phyloP scores from a whole-genome alignment of 352 stramenopile species.

The Sclerospora graminicola region DNA sequence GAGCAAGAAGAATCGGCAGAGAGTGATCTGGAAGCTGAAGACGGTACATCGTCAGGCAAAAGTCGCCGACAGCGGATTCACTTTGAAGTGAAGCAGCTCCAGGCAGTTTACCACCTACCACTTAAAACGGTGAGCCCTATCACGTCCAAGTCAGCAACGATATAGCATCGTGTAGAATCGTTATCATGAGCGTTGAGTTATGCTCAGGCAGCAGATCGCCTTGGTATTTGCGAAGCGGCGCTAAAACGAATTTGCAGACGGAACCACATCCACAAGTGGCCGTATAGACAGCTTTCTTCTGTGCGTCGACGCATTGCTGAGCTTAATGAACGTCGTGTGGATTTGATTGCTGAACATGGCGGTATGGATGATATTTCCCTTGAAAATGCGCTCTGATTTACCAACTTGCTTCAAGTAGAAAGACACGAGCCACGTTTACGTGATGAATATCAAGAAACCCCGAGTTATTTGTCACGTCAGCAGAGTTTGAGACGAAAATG shows the following conservation, averaged over 20 bases:
- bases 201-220: conserved; percentile 37
- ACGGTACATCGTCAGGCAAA: not conserved
- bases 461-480: not conserved
- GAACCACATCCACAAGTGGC: conserved; percentile 63
- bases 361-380: conserved; percentile 1
- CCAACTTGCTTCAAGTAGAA: not conserved
- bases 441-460: not conserved
- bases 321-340: conserved; percentile 8
- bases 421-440: not conserved
- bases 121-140: conserved; percentile 42
- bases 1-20: conserved; percentile 1
- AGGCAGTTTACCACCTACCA: conserved; percentile 59
- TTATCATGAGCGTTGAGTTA: conserved; percentile 5
- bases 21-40: conserved; percentile 7
- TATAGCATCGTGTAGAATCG: not conserved
- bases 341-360: conserved; percentile 1
- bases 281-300: conserved; percentile 58
- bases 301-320: conserved; percentile 39
- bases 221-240: conserved; percentile 70
- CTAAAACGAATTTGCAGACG: conserved; percentile 72
- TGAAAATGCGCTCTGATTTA: not conserved
- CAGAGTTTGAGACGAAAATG: conserved; percentile 11
- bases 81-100: conserved; percentile 44
- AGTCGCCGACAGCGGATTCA: conserved; percentile 30
- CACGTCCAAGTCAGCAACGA: not conserved